Conservation (phyloP, 352 stramenopile species). For the Pythium utonaiense region DNA sequence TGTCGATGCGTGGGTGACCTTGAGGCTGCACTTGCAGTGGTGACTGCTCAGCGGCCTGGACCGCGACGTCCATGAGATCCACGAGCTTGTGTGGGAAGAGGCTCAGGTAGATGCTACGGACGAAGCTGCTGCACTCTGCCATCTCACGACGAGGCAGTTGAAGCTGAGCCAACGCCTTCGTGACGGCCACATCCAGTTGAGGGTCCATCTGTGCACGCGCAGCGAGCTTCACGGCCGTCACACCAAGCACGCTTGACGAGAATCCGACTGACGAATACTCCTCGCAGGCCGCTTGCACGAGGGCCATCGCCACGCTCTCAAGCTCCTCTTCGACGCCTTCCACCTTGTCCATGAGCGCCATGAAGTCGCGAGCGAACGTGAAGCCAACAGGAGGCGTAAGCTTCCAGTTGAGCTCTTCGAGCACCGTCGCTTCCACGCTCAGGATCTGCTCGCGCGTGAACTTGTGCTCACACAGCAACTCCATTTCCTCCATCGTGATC, state of each 20-base stretch:
- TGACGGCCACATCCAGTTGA: slow-evolving; percentile 1
- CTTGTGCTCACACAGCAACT: slow-evolving; percentile 69
- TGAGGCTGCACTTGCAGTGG: slow-evolving; percentile 5
- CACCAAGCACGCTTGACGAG: slow-evolving; percentile 9
- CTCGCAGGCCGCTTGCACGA: slow-evolving; percentile 20
- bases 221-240: slow-evolving; percentile 16
- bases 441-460: slow-evolving; percentile 63
- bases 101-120: slow-evolving; percentile 13
- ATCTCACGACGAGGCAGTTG: slow-evolving; percentile 11
- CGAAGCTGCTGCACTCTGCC: slow-evolving; percentile 5
- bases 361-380: slow-evolving; percentile 63
- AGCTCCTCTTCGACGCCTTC: slow-evolving; percentile 13
- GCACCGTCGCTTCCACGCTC: slow-evolving; percentile 49
- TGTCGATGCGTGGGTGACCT: slow-evolving; percentile 13
- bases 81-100: slow-evolving; percentile 13
- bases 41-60: background rate
- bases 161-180: slow-evolving; percentile 10
- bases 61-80: background rate
- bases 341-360: slow-evolving; percentile 30
- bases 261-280: slow-evolving; percentile 17
- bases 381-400: slow-evolving; percentile 65
- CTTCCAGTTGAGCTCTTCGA: slow-evolving; percentile 54
- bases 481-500: slow-evolving; percentile 71
- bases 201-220: slow-evolving; percentile 12
- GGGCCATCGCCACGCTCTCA: slow-evolving; percentile 12